Percentiles rank a stretch among this genome's conserved stretches.
Evolutionary conservation across 1,284 basidiomycete genomes (phyloP).

Genomic region (Somion occarium): DNA sequence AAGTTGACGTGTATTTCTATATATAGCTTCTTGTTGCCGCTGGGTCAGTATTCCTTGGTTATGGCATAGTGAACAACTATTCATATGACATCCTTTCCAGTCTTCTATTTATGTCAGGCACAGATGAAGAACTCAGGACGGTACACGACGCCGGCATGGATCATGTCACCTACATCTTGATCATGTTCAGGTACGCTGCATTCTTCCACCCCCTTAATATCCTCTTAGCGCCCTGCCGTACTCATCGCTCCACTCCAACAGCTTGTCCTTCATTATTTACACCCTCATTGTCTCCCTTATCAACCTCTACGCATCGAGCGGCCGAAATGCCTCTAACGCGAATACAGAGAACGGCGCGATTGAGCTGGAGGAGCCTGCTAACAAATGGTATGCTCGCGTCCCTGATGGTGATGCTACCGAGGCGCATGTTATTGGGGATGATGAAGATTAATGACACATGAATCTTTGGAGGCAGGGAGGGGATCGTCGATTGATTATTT

Average conservation of each 20-base stretch:
- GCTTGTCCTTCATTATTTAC: conserved; percentile 75
- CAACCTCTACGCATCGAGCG: conserved; percentile 54
- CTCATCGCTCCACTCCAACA: conserved; percentile 26
- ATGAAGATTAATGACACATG: conserved; percentile 16
- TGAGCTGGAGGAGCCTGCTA: conserved; percentile 24
- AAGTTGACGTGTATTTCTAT: too few relatives aligned
- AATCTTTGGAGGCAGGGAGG: background rate
- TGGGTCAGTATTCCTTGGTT: conserved; percentile 34
- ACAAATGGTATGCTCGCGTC: conserved; percentile 28
- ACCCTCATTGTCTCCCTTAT: conserved; percentile 60
- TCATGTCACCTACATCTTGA: conserved; percentile 83
- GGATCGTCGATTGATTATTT: background rate
- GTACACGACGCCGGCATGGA: conserved; percentile 74
- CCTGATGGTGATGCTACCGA: conserved; percentile 21
- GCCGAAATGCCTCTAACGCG: conserved; percentile 45
- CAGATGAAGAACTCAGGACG: conserved; percentile 80
- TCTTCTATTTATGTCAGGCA: conserved; percentile 85
- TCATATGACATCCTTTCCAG: conserved; percentile 27
- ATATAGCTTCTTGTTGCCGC: conserved; percentile 62
- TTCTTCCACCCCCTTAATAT: background rate
- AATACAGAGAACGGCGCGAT: conserved; percentile 21
- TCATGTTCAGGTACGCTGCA: conserved; percentile 69
- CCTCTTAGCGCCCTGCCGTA: background rate
- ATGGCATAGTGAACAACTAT: background rate
- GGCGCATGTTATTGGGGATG: conserved; percentile 31